These are phyloP conservation scores for Neolentinus lepideus DNA, from an alignment of 1,284 basidiomycete genomes.

Conservation along the genomic window DNA sequence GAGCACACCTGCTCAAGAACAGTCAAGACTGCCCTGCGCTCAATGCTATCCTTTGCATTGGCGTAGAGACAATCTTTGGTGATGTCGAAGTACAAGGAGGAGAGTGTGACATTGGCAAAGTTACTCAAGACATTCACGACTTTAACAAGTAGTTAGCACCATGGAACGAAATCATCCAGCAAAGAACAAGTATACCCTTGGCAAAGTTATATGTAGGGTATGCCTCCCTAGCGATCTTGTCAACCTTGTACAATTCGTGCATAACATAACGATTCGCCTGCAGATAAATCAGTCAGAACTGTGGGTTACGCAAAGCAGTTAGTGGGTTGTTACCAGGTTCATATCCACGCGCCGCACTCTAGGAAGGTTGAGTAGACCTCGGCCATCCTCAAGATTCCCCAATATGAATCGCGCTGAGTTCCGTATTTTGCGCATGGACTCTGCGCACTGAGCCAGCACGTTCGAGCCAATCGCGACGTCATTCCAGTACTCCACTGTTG, in stretches of 20 bases:
- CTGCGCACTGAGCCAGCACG: conserved; percentile 72
- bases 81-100: conserved; percentile 88
- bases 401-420: conserved; percentile 89
- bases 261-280: conserved; percentile 85
- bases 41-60: conserved; percentile 40
- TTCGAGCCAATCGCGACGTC: conserved; percentile 85
- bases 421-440: conserved; percentile 81
- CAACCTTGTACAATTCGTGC: conserved; percentile 74
- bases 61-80: conserved; percentile 91
- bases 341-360: conserved; percentile 35
- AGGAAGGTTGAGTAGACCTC: conserved; percentile 17
- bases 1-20: conserved; percentile 64
- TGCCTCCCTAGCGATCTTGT: conserved; percentile 55
- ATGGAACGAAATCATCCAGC: not conserved
- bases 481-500: conserved; percentile 84
- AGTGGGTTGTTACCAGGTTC: conserved; percentile 40
- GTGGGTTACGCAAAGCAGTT: conserved; percentile 5
- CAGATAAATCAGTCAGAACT: conserved; percentile 1
- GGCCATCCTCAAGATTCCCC: conserved; percentile 58
- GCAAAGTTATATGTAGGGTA: conserved; percentile 83
- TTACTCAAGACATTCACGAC: conserved; percentile 55
- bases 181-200: conserved; percentile 46
- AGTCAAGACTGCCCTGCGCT: conserved; percentile 61
- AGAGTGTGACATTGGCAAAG: conserved; percentile 66
- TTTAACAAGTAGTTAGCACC: not conserved